Evolutionary conservation across 371 early-diverging fungal species (phyloP), one percentile per base, ranked within the genome.

Genomic region (Apophysomyces sp.): DNA sequence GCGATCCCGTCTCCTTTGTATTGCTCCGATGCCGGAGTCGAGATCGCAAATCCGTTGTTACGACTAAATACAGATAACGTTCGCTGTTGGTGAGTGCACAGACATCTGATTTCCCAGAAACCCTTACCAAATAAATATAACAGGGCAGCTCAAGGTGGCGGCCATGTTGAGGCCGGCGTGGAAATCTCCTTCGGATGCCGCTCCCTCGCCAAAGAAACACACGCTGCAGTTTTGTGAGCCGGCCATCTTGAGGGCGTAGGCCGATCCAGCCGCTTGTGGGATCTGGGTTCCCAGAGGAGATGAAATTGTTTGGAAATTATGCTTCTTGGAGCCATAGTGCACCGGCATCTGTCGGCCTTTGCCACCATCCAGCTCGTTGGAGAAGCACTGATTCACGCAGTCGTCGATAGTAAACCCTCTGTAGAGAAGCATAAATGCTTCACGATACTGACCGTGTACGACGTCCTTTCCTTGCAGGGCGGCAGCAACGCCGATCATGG

Each of bases 281-380:
- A 98, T 83, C 78, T 98, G 98, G 11, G 98, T 98, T 30, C 91
- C 98, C 53, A 98, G 76, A 16, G 98, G 97, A 8, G 97, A 96
- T 18, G 97, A 97, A 57, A 98, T 98, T 8, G 98, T 98, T 72
- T 96, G 95, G 74, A 98, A 95, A 63, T 94, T 90, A 41, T 86
- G 80, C 41, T 84, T 85, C 63, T 81, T 83, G 24, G 90, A 88
- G 4, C 98, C 98, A 73, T 97, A 98, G 73, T 98, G 98, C 28
- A 98, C 88, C 24, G 98, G 98, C 98, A 98, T 98, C 73, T 98
- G 98, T 18, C 98, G 88, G 26, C 98, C 98, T 79, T 97, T 98
- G 61, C 97, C 97, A 56, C 81, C 71, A 75, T 97, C 98, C 37
- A 75, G 59, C 4, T 85, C 90, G 71, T 97, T 98, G 11, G 92